Evolutionary conservation across 768 basidiomycete species (phyloP), one percentile per base, ranked within the genome.

Genomic region (Gymnopilus junonius): DNA sequence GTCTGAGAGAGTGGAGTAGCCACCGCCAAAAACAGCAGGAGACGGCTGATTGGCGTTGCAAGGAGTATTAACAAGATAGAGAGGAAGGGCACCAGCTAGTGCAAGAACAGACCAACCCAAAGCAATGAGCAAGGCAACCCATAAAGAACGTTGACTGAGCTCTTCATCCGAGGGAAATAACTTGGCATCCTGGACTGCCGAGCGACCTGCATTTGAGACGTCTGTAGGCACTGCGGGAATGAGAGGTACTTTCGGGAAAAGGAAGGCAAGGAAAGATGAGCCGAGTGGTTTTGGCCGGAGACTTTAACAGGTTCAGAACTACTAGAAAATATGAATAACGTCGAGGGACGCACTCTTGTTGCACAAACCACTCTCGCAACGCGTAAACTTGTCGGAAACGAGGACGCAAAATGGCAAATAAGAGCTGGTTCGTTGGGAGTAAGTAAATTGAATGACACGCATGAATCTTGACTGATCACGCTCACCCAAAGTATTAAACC

Each of bases 131-230:
- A 94, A 79, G 40, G 85, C 81, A 32, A 87, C 77, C 85, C 88
- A 91, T 25, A 93, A 78, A 14, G 82, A 82, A n/a, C 91, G 84
- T 70, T 93, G 90, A 64, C 77, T 83, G 62, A 93, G 83, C 69
- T 89, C 81, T 68, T 91, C 90, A 66, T 94, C 91, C 1, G 91
- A 90, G 3, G 91, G 89, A 69, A 92, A 89, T 1, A 86, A 76
- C 59, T 78, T 70, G 1, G 87, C 83, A 66, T 90, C 88, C 37
- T 70, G 72, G 8, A 78, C 76, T 1, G 75, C 66, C 2, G 85
- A 85, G 20, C 80, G 80, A 10, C 85, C 84, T 8, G 85, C 79
- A 61, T 86, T 79, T 5, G 85, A 83, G 11, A 87, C 80, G 65
- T 89, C 85, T 3, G 77, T 74, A 15, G 88, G 85, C 8, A 90